A percentile compares a stretch with the other conserved stretches of the same genome.
Evolutionary conservation across 1,139 yeast species (phyloP).

Genomic region (Kluyveromyces sp.): DNA sequence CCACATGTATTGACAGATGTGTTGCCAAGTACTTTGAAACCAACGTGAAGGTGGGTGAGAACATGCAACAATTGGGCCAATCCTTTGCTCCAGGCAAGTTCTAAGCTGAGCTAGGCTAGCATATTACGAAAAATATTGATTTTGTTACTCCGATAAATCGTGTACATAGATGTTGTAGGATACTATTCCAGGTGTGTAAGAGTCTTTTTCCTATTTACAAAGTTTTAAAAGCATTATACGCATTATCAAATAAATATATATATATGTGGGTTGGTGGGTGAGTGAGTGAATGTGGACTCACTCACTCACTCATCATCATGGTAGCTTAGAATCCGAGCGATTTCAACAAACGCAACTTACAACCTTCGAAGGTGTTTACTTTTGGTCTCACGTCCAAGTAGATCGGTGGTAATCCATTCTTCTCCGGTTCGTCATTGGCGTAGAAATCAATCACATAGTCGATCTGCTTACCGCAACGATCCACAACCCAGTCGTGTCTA

Average conservation of each 20-base stretch:
- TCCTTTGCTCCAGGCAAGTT: constrained; percentile 34
- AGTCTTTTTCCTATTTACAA: constrained; percentile 2
- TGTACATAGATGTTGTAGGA: background rate
- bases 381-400: constrained; percentile 90
- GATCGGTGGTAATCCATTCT: constrained; percentile 50
- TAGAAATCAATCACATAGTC: constrained; percentile 95
- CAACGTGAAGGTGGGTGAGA: constrained; percentile 91
- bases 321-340: constrained; percentile 41
- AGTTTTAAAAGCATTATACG: background rate
- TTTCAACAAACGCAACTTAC: constrained; percentile 54
- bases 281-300: too few species aligned
- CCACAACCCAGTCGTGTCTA: constrained; percentile 92
- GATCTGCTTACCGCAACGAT: constrained; percentile 73
- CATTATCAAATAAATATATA: too few species aligned
- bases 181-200: background rate
- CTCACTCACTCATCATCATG: background rate
- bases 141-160: background rate
- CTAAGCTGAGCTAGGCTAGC: constrained; percentile 8
- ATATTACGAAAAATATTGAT: constrained; percentile 1
- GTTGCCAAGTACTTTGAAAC: constrained; percentile 95
- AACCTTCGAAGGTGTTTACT: constrained; percentile 70
- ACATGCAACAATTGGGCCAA: constrained; percentile 70
- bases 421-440: constrained; percentile 42
- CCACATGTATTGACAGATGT: constrained; percentile 92
- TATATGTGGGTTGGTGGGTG: too few species aligned